Percentiles rank a stretch among this genome's conserved stretches.
These are phyloP conservation scores for Myriosclerotinia duriaeana DNA, from an alignment of 2,329 filamentous ascomycete species.

Conservation along the genomic window DNA sequence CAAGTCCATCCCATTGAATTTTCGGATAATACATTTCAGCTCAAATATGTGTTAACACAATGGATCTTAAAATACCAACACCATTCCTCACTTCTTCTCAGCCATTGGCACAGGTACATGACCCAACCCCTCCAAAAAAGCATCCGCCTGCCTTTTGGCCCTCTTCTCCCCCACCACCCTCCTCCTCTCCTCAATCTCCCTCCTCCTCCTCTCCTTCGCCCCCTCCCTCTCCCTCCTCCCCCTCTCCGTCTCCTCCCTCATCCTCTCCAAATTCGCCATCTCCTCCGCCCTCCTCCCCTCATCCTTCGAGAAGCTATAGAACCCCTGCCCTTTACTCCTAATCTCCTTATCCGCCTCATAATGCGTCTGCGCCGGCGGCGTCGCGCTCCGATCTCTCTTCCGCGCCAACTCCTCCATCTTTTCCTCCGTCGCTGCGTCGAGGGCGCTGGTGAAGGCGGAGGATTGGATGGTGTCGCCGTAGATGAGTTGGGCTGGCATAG, in stretches of 20 bases:
- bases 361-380: slow-evolving; percentile 76
- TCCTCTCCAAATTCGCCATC: slow-evolving; percentile 70
- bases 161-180: slow-evolving; percentile 48
- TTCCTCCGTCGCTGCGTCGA: slow-evolving; percentile 62
- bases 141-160: slow-evolving; percentile 68
- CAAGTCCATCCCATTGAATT: background rate
- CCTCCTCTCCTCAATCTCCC: slow-evolving; percentile 60
- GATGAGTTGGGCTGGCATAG: slow-evolving; percentile 69
- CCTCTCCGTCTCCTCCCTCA: slow-evolving; percentile 65
- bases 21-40: background rate
- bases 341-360: slow-evolving; percentile 86
- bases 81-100: background rate
- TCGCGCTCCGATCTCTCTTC: slow-evolving; percentile 75
- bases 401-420: slow-evolving; percentile 77
- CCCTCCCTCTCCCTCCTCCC: slow-evolving; percentile 51
- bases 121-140: slow-evolving; percentile 64
- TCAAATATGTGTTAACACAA: background rate
- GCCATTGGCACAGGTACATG: slow-evolving; percentile 12
- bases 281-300: slow-evolving; percentile 63
- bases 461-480: slow-evolving; percentile 83
- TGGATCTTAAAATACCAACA: background rate
- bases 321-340: slow-evolving; percentile 82
- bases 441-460: slow-evolving; percentile 62
- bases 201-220: slow-evolving; percentile 57
- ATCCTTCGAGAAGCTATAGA: slow-evolving; percentile 84